A percentile compares a stretch with the other conserved stretches of the same genome.
Evolutionary conservation across 2,329 filamentous ascomycete genomes (phyloP).

Genomic region (Ophiostoma quercus): DNA sequence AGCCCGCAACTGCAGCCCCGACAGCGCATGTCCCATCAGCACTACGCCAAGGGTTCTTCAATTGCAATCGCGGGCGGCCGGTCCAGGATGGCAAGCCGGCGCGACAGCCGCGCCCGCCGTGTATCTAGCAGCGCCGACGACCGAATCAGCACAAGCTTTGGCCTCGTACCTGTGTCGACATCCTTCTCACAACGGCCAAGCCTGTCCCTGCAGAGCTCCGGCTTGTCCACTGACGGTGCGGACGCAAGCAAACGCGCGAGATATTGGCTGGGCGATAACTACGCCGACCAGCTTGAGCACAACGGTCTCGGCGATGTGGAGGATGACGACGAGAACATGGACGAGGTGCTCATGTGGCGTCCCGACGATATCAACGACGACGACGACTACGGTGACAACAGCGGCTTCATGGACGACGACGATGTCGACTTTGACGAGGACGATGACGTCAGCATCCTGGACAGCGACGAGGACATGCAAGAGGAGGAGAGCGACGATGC

Average conservation of each 20-base stretch:
- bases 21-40: constrained; percentile 23
- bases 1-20: constrained; percentile 46
- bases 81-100: constrained; percentile 21
- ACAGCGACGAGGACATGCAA: constrained; percentile 37
- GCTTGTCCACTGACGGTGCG: background rate
- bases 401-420: constrained; percentile 45
- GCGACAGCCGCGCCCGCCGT: constrained; percentile 19
- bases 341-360: constrained; percentile 53
- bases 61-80: constrained; percentile 23
- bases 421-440: constrained; percentile 35
- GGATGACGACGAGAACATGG: constrained; percentile 47
- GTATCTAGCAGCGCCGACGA: constrained; percentile 17
- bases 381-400: constrained; percentile 46
- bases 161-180: constrained; percentile 13
- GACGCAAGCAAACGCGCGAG: constrained; percentile 62
- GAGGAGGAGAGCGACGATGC: constrained; percentile 37
- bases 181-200: constrained; percentile 30
- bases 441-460: constrained; percentile 22
- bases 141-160: constrained; percentile 2
- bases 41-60: constrained; percentile 21
- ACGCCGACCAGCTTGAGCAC: constrained; percentile 44
- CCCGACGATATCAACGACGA: constrained; percentile 55
- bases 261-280: constrained; percentile 77
- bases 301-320: constrained; percentile 43
- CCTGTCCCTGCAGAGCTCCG: constrained; percentile 28